A percentile compares a stretch with the other conserved stretches of the same genome.
phyloP scores from a whole-genome alignment of 2,329 filamentous ascomycete species.

The Neurospora crassa region DNA sequence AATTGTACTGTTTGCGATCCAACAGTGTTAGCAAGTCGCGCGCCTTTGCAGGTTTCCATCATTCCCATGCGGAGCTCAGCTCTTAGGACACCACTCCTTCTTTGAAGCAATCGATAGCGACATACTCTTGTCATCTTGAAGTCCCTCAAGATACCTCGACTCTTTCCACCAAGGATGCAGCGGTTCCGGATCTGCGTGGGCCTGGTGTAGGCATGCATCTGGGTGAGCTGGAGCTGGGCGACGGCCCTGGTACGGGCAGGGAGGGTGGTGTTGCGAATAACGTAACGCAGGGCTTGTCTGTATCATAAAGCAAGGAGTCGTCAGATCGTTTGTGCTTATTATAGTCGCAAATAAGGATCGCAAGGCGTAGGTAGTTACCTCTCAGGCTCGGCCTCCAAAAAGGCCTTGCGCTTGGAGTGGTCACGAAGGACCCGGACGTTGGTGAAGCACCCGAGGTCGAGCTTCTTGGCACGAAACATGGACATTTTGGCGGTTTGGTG shows the following conservation, averaged over 20 bases:
- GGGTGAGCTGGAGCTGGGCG: constrained; percentile 82
- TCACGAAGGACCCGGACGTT: constrained; percentile 85
- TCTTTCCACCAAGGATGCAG: constrained; percentile 86
- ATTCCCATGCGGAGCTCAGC: background rate
- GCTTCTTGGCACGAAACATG: constrained; percentile 81
- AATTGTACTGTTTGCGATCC: constrained; percentile 61
- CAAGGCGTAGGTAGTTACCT: constrained; percentile 47
- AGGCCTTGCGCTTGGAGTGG: constrained; percentile 93
- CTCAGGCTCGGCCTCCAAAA: constrained; percentile 76
- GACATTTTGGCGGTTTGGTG: constrained; percentile 47
- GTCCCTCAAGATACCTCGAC: constrained; percentile 80
- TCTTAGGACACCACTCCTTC: background rate
- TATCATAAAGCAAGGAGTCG: background rate
- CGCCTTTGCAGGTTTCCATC: background rate
- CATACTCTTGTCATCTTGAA: constrained; percentile 87
- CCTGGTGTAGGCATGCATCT: constrained; percentile 95
- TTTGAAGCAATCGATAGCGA: constrained; percentile 11
- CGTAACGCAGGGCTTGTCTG: constrained; percentile 87
- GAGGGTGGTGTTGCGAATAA: constrained; percentile 86
- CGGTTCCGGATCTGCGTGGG: constrained; percentile 90
- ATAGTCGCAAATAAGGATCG: background rate
- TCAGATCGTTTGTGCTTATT: background rate
- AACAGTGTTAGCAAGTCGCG: constrained; percentile 20
- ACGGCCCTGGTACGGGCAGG: constrained; percentile 74
- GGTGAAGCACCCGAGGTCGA: constrained; percentile 80